Evolutionary conservation across 1,139 yeast genomes (phyloP).

Genomic region (Kurtzmaniella quercitrusa): DNA sequence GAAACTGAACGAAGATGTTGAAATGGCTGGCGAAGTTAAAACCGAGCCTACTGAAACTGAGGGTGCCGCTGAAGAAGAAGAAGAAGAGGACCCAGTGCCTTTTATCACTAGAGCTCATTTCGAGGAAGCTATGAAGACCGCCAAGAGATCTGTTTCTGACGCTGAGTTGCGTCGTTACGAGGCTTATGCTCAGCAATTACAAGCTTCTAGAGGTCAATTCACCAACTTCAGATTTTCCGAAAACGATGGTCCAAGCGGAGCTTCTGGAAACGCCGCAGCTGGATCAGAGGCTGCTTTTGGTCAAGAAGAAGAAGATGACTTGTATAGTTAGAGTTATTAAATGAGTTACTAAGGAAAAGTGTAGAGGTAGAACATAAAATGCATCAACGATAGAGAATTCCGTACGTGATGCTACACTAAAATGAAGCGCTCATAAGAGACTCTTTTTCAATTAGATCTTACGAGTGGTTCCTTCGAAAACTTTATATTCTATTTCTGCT

Average conservation of each 20-base stretch:
- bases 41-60: slow-evolving; percentile 17
- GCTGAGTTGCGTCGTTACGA: slow-evolving; percentile 98
- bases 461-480: too few relatives aligned
- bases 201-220: slow-evolving; percentile 91
- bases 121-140: slow-evolving; percentile 99
- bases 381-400: too few relatives aligned
- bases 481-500: slow-evolving; percentile 12
- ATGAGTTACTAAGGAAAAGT: not conserved
- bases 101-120: slow-evolving; percentile 88
- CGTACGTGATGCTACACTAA: too few relatives aligned
- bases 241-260: slow-evolving; percentile 32
- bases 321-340: slow-evolving; percentile 5
- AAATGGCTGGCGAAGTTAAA: slow-evolving; percentile 40
- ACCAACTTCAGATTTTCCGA: slow-evolving; percentile 69
- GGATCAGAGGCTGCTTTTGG: slow-evolving; percentile 9
- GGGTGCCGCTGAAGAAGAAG: slow-evolving; percentile 43
- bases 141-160: slow-evolving; percentile 94
- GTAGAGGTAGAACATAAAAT: not conserved
- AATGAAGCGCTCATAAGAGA: too few relatives aligned
- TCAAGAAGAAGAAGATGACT: slow-evolving; percentile 9
- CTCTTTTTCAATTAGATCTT: too few relatives aligned
- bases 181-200: slow-evolving; percentile 95
- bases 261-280: slow-evolving; percentile 19
- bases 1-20: slow-evolving; percentile 47
- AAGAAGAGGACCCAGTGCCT: slow-evolving; percentile 89